Base-by-base conservation (phyloP, 805 yeast genomes). In the Candida rishiriensis region DNA sequence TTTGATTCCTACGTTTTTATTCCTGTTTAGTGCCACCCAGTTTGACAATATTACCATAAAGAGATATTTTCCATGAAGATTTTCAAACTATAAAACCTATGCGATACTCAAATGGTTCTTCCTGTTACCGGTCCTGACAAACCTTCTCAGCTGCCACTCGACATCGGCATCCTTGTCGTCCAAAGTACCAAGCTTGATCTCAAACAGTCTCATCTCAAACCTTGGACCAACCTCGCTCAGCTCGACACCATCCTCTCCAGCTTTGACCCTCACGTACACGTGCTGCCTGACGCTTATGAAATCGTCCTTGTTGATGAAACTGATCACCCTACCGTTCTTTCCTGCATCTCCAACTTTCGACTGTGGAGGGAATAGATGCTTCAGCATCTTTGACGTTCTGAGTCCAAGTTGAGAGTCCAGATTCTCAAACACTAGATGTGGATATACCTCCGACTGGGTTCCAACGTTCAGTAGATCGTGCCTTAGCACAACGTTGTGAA, bases 151-250 rank as follows among this genome's bases (percentile, higher is more conserved):
- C 70, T 87, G 86, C 98, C 98, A 93, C 64, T 93, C 99, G n/a
- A 88, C 80, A 59, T 93, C 99, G 10, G 97, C 96, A 64, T 93
- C 97, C 68, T 87, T 87, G 63, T 91, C 89, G 55, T 93, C 99
- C 50, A 91, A 66, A 36, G 96, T 88, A 3, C 99, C 97, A 53
- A 93, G 72, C 58, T 83, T 78, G 52, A 93, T 69, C 64, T 91
- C 97, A 63, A 81, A 93, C 52, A 93, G 69, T 61, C 89, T 79
- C 98, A 93, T 90, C 66, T 93, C 99, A 57, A 93, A 93, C 50
- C 99, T 73, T n/a, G 99, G 99, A 0, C 99, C 99, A 32, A 93
- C 85, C 63, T 93, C 99, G 46, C 97, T 90, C 44, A 93, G 67
- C 63, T 93, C 98, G 2, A 89, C 96, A 14, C 76, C 77, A 50